A percentile compares a stretch with the other conserved stretches of the same genome.
phyloP scores from a whole-genome alignment of 164 flowering plant species.

The Kalanchoe fedtschenkoi region DNA sequence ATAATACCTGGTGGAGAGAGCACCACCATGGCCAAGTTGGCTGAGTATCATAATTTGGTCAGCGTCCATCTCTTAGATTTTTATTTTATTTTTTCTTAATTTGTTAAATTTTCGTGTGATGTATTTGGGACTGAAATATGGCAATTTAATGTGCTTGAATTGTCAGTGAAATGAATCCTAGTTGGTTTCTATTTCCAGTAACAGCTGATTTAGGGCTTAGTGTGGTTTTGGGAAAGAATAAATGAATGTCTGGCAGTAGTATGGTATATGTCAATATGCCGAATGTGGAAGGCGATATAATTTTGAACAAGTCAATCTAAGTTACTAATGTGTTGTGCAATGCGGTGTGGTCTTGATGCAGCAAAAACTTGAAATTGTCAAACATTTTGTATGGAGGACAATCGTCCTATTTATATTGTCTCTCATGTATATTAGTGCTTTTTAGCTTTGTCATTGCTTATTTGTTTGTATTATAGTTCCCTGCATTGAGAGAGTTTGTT shows the following conservation, averaged over 20 bases:
- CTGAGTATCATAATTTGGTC: slow-evolving; percentile 80
- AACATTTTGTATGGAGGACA: neutral
- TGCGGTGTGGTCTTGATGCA: too few species aligned
- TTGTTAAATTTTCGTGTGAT: too few species aligned
- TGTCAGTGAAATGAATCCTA: too few species aligned
- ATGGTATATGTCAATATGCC: neutral
- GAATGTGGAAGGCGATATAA: neutral
- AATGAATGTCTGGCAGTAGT: neutral
- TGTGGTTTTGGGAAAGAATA: neutral
- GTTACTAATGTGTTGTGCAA: too few species aligned
- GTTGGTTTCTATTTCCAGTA: too few species aligned
- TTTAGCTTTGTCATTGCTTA: too few species aligned
- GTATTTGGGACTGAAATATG: too few species aligned
- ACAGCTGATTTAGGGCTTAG: too few species aligned
- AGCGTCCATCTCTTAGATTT: neutral
- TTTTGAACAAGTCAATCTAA: neutral
- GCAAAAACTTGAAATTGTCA: too few species aligned
- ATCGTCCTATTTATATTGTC: neutral
- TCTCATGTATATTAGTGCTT: neutral
- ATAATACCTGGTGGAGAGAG: slow-evolving; percentile 98
- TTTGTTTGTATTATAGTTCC: slow-evolving; percentile 50
- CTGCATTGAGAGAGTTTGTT: slow-evolving; percentile 83
- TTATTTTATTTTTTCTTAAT: neutral
- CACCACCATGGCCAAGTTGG: slow-evolving; percentile 98
- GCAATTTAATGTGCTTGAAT: neutral